Evolutionary conservation across 768 basidiomycete genomes (phyloP), one percentile per base, ranked within the genome.

Genomic region (Steccherinum ochraceum): DNA sequence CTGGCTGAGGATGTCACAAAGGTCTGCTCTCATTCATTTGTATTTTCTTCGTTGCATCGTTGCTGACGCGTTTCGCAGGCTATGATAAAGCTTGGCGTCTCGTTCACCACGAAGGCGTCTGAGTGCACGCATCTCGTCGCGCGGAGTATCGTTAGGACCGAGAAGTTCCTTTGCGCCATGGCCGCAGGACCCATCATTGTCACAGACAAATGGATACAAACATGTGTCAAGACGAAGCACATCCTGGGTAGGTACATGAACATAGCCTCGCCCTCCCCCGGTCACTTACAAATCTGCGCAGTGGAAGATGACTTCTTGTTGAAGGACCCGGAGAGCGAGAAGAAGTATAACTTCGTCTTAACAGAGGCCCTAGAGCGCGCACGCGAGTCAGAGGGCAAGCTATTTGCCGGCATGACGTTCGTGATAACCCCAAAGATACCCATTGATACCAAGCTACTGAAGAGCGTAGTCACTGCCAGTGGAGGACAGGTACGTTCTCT

Each of bases 141-240:
- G 10, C 78, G 76, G 26, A 71, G 73, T 23, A 71, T 94, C 21
- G 80, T 84, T 4, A 79, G 93, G 3, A 95, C 93, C 1, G 88
- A 93, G 61, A 96, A 95, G 64, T 87, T 95, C 62, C 72, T 96
- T 0, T 83, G 82, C 57, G 89, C 89, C 0, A 69, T 95, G 57
- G 74, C 86, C 0, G 66, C 66, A 0, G 79, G 76, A 0, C 84
- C 87, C 0, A 73, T 71, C 53, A 71, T 94, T 44, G 67, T 96
- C 19, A 77, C 73, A 2, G 74, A 75, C 48, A 69, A 77, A 26
- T 96, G 93, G 93, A 77, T 86, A 3, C 70, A 64, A 4, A 76
- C 76, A 0, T 86, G 80, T 11, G 75, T 78, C 3, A 72, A 72
- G 24, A 73, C 74, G 5, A 79, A 76, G 40, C 71, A 68, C 30